A percentile compares a stretch with the other conserved stretches of the same genome.
phyloP scores from a whole-genome alignment of 1,284 basidiomycete genomes.

The Trichosporon ovoides region DNA sequence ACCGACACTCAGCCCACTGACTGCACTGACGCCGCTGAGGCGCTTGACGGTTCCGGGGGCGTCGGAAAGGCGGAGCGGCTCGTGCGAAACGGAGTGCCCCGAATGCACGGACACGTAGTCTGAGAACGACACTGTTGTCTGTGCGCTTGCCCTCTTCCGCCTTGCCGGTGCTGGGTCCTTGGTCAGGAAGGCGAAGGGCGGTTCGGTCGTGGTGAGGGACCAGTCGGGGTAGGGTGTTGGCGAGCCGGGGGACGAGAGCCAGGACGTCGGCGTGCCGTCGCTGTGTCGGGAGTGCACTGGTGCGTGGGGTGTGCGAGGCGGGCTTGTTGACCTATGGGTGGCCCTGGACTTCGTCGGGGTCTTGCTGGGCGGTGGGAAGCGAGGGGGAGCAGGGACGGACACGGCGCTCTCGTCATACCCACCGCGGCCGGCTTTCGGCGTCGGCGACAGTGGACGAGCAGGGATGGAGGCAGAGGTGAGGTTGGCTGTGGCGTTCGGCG shows the following conservation, averaged over 20 bases:
- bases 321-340: no score
- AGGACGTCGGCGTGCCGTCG: constrained; percentile 9
- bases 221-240: constrained; percentile 6
- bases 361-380: neutral
- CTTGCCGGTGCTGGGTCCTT: neutral
- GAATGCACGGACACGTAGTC: neutral
- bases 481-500: neutral
- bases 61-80: neutral
- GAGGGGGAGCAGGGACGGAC: neutral
- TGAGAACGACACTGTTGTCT: constrained; percentile 8
- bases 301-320: neutral
- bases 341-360: neutral
- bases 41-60: neutral
- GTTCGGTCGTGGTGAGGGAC: constrained; percentile 6
- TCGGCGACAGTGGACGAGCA: neutral
- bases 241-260: constrained; percentile 5
- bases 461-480: no score
- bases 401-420: neutral
- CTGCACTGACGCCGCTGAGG: neutral
- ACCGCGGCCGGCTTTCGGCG: neutral
- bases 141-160: constrained; percentile 10
- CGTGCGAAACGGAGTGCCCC: neutral
- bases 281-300: neutral
- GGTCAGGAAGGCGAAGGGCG: constrained; percentile 1
- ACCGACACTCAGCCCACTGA: neutral